These are phyloP conservation scores for Kwoniella shandongensis DNA, from an alignment of 768 basidiomycete species.

Conservation along the genomic window DNA sequence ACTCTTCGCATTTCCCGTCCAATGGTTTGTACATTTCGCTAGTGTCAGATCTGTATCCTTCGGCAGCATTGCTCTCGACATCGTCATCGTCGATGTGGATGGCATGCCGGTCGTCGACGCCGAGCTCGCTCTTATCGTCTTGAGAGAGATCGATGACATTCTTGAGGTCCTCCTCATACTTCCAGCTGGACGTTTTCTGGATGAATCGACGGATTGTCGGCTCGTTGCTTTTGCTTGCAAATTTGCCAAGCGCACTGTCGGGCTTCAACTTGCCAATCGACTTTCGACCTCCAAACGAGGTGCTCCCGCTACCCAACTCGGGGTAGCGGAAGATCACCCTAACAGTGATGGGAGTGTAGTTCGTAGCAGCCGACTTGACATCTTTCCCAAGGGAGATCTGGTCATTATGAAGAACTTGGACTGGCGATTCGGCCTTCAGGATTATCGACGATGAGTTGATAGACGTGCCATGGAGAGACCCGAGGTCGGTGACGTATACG, in stretches of 20 bases:
- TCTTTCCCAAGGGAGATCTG: slow-evolving; percentile 23
- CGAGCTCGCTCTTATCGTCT: not conserved
- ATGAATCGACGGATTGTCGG: not conserved
- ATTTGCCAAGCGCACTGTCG: slow-evolving; percentile 5
- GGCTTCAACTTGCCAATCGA: not conserved
- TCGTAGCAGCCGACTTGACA: slow-evolving; percentile 4
- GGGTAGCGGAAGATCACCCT: slow-evolving; percentile 17
- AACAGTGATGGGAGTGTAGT: slow-evolving; percentile 17
- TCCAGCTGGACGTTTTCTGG: not conserved
- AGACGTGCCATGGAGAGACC: slow-evolving; percentile 28
- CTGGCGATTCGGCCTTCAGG: slow-evolving; percentile 9
- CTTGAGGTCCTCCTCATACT: not conserved
- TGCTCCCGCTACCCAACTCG: slow-evolving; percentile 2
- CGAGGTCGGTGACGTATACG: slow-evolving; percentile 34
- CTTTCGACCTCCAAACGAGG: slow-evolving; percentile 4
- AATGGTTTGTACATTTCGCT: too few species aligned
- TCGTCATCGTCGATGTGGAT: not conserved
- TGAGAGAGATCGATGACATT: not conserved
- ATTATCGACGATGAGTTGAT: slow-evolving; percentile 8
- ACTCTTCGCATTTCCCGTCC: too few species aligned
- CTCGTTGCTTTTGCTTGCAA: not conserved
- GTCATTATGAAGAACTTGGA: slow-evolving; percentile 25
- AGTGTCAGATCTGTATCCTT: too few species aligned
- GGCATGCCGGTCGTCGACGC: not conserved
- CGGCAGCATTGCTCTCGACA: slow-evolving; percentile 1